Evolutionary conservation across 345 rosid species (phyloP), one percentile per base, ranked within the genome.

Genomic region (Citrus glauca): DNA sequence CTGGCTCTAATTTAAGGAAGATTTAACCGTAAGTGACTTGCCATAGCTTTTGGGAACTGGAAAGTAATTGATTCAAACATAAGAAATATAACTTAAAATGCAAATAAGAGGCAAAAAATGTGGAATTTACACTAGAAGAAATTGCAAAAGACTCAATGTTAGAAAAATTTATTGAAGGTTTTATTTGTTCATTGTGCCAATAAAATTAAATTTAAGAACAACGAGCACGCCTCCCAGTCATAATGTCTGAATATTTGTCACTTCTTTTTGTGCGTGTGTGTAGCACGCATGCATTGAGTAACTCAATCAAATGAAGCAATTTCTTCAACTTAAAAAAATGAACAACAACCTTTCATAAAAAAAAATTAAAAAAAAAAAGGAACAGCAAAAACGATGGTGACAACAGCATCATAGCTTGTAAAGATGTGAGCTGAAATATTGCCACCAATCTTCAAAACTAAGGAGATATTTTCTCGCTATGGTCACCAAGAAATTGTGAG

Each of bases 231-330:
- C 55, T 5, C 64, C 27, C 0, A 76, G 1, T 56, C 24, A 45
- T 64, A 75, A 48, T 64, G 71, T 66, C 16, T 30, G 78, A 66
- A 53, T 76, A 35, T 53, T 76, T 53, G 62, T 66, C 1, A 4
- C 8, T 33, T n/a, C 1, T 11, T 17, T 30, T 6, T 33, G 37
- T 25, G 11, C 3, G 9, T 7, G 42, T 13, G 35, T 13, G 72
- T 16, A 1, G 42, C n/a, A 37, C 20, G 28, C 62, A 22, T 64
- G 62, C 64, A 66, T 48, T 55, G 22, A 74, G 53, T 38, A 42
- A 40, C 8, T 27, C 60, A 62, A 62, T 50, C 61, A 19, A 27
- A 5, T 20, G 27, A 28, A 61, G 25, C 68, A 25, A 45, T 27
- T 73, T 59, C 40, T 19, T 63, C 60, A 64, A 65, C n/a, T 65